phyloP scores from a whole-genome alignment of 192 early-diverging fungal genomes.

The Coemansia sp. region DNA sequence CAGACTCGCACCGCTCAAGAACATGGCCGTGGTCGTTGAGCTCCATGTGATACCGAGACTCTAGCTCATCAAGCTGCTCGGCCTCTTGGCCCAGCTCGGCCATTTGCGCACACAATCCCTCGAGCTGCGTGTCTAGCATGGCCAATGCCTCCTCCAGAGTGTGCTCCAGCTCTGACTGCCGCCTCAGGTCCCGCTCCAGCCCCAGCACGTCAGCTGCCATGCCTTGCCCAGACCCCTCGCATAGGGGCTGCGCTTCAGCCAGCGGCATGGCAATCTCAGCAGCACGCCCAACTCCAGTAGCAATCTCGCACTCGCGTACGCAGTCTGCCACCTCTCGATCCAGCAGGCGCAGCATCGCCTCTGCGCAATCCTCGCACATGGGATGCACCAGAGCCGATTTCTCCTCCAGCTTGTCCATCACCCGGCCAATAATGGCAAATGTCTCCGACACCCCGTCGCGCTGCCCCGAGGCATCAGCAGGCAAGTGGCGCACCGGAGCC shows the following conservation, averaged over 20 bases:
- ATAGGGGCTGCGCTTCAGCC: not conserved
- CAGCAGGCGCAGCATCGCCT: conserved; percentile 67
- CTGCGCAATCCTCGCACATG: conserved; percentile 90
- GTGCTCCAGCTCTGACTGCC: conserved; percentile 49
- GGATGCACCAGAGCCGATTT: conserved; percentile 75
- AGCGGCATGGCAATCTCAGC: conserved; percentile 46
- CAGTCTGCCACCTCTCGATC: conserved; percentile 70
- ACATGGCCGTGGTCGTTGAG: conserved; percentile 70
- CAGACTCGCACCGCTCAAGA: conserved; percentile 64
- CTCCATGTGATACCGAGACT: conserved; percentile 59
- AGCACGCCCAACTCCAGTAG: conserved; percentile 66
- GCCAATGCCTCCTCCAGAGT: conserved; percentile 46
- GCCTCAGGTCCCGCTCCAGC: conserved; percentile 57
- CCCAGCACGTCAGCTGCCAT: conserved; percentile 53
- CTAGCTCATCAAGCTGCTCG: conserved; percentile 42
- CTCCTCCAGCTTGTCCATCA: conserved; percentile 79
- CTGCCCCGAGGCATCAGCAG: not conserved
- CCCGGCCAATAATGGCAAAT: conserved; percentile 48
- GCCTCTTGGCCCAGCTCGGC: conserved; percentile 53
- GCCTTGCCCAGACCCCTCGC: not conserved
- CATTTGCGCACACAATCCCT: conserved; percentile 45
- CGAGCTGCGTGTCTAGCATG: conserved; percentile 49
- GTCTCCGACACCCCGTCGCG: conserved; percentile 35
- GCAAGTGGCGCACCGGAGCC: not conserved
- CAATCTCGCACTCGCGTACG: conserved; percentile 71